Base-by-base conservation (phyloP, 352 stramenopile species). In the Albugo candida region DNA sequence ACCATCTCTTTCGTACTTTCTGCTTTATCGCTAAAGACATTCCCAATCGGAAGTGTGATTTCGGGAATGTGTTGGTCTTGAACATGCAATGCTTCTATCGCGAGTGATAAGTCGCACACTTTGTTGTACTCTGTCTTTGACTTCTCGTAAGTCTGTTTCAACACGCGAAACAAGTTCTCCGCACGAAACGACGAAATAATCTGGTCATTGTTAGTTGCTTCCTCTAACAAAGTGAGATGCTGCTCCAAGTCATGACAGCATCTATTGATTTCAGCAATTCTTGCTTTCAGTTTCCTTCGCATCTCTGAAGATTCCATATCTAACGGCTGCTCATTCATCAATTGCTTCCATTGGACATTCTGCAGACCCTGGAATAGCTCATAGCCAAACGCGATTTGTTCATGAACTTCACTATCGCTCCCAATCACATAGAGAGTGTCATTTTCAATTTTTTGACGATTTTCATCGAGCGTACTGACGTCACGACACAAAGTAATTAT, bases 91-190 rank as follows among this genome's bases (percentile, higher is more conserved):
- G 24, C 24, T 31, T 31, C 65, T 31, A 83, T 44, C 19, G 74
- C 49, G 34, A 79, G 58, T 44, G 69, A 57, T 13, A 83, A 39
- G 8, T 64, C 54, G 34, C 58, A 81, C 13, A 67, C 69, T 13
- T 59, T 64, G 56, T 83, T 81, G 51, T 83, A 83, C 54, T 83
- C 67, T 38, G 70, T 49, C 59, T 83, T 83, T 13, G 71, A 81
- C 27, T 58, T 81, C 47, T 83, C 69, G 42, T 81, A 83, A 35
- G 71, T 83, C 34, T 81, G 67, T 48, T 81, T 81, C 20, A 83
- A 50, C 21, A 80, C 65, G 45, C 67, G 65, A 57, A 83, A 81
- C 14, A 83, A 63, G 18, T 79, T 61, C 14, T 55, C 57, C 2
- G 66, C 64, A 16, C 65, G 69, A 24, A 64, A 50, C 13, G 51